phyloP scores from a whole-genome alignment of 2,329 filamentous ascomycete genomes.

The Ascocoryne sarcoides region DNA sequence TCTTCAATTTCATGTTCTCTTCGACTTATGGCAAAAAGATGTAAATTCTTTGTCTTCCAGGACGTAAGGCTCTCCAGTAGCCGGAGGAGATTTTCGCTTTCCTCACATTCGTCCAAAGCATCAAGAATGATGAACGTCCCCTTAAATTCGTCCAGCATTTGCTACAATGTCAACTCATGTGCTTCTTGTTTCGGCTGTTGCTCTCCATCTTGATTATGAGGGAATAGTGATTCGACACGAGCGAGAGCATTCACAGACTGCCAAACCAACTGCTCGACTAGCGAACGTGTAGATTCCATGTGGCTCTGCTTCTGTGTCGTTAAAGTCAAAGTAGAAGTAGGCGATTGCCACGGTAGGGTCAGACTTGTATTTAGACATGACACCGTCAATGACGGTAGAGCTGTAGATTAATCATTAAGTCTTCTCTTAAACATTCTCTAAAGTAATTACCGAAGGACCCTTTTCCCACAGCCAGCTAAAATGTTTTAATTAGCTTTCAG shows the following conservation, averaged over 20 bases:
- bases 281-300: constrained; percentile 2
- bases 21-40: constrained; percentile 5
- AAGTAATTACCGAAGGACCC: constrained; percentile 6
- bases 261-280: constrained; percentile 5
- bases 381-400: constrained; percentile 14
- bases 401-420: constrained; percentile 5
- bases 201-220: background rate
- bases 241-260: constrained; percentile 2
- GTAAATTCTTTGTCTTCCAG: background rate
- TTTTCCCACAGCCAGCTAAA: constrained; percentile 34
- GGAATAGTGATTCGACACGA: background rate
- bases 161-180: background rate
- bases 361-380: constrained; percentile 7
- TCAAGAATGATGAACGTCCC: background rate
- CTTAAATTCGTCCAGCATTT: background rate
- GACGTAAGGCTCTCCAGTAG: background rate
- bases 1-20: constrained; percentile 6
- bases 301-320: constrained; percentile 24
- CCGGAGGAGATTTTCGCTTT: background rate
- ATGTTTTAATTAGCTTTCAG: constrained; percentile 5
- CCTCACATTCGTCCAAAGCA: background rate
- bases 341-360: constrained; percentile 15
- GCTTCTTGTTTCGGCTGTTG: background rate
- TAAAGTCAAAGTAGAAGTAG: constrained; percentile 35
- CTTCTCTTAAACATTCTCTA: background rate